These are phyloP conservation scores for Heliocybe sulcata DNA, from an alignment of 1,284 basidiomycete genomes.

Conservation along the genomic window DNA sequence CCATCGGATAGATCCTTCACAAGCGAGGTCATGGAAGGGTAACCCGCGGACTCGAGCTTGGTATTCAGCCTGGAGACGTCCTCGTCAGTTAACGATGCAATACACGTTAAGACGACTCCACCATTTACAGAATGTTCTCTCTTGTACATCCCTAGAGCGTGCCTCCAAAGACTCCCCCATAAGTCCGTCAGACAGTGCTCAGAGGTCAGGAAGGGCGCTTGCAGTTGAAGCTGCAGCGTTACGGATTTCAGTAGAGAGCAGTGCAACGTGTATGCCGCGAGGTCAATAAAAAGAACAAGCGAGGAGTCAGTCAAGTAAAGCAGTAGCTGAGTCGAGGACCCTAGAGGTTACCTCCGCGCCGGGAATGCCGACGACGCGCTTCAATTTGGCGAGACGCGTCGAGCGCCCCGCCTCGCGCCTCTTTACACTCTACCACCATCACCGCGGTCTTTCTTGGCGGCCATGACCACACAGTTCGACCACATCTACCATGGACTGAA, in stretches of 20 bases:
- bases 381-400: background rate
- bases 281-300: background rate
- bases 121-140: slow-evolving; percentile 86
- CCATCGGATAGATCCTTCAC: slow-evolving; percentile 92
- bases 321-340: background rate
- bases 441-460: slow-evolving; percentile 15
- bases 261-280: background rate
- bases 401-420: background rate
- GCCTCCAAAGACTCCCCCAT: slow-evolving; percentile 56
- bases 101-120: slow-evolving; percentile 19
- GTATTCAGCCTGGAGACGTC: slow-evolving; percentile 75
- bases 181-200: slow-evolving; percentile 33
- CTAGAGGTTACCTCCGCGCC: background rate
- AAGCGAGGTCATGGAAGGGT: slow-evolving; percentile 88
- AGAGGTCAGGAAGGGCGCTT: background rate
- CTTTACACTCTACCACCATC: slow-evolving; percentile 12
- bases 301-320: background rate
- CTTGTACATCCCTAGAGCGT: slow-evolving; percentile 62
- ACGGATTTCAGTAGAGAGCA: background rate
- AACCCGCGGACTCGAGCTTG: slow-evolving; percentile 80
- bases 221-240: background rate
- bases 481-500: slow-evolving; percentile 74
- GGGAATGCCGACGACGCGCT: background rate
- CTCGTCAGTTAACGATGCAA: slow-evolving; percentile 4
- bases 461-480: slow-evolving; percentile 74